Conservation (phyloP, 2,329 filamentous ascomycete genomes). For the Neonectria ditissima region DNA sequence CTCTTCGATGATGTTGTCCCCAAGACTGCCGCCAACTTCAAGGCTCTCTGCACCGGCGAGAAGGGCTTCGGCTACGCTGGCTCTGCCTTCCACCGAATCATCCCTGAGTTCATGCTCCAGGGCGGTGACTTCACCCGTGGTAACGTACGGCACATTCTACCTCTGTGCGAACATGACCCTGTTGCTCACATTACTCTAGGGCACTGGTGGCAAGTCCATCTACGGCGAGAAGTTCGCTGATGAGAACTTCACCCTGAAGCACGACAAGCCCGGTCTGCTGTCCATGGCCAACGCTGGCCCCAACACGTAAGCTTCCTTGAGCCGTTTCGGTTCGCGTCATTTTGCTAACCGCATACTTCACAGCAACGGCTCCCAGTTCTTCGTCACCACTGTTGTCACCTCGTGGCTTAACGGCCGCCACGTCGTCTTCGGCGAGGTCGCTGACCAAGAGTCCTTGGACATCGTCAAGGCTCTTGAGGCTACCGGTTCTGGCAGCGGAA, state of each 20-base stretch:
- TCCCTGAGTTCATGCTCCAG: constrained; percentile 95
- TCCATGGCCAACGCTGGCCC: constrained; percentile 97
- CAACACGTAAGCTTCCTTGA: constrained; percentile 76
- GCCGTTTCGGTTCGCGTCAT: not conserved
- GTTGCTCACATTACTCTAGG: constrained; percentile 61
- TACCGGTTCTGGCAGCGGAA: constrained; percentile 66
- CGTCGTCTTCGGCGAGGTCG: constrained; percentile 86
- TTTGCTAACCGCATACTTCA: constrained; percentile 52
- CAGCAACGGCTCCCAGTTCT: constrained; percentile 98
- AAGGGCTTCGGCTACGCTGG: constrained; percentile 86
- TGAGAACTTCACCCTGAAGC: constrained; percentile 87
- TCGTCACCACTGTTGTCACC: constrained; percentile 93
- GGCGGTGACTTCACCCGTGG: constrained; percentile 94
- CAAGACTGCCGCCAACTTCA: constrained; percentile 90
- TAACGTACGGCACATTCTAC: constrained; percentile 72
- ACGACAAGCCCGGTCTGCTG: constrained; percentile 80
- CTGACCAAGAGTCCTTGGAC: constrained; percentile 59
- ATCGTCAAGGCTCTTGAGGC: constrained; percentile 73
- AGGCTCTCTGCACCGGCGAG: constrained; percentile 82
- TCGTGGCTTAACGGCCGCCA: constrained; percentile 87
- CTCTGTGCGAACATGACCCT: not conserved
- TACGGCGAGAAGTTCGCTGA: constrained; percentile 95
- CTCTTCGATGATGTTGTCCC: constrained; percentile 89
- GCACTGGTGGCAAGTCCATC: constrained; percentile 92
- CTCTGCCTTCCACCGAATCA: constrained; percentile 92